These are phyloP conservation scores for Bipolaris oryzae DNA, from an alignment of 2,329 filamentous ascomycete species.

Conservation along the genomic window DNA sequence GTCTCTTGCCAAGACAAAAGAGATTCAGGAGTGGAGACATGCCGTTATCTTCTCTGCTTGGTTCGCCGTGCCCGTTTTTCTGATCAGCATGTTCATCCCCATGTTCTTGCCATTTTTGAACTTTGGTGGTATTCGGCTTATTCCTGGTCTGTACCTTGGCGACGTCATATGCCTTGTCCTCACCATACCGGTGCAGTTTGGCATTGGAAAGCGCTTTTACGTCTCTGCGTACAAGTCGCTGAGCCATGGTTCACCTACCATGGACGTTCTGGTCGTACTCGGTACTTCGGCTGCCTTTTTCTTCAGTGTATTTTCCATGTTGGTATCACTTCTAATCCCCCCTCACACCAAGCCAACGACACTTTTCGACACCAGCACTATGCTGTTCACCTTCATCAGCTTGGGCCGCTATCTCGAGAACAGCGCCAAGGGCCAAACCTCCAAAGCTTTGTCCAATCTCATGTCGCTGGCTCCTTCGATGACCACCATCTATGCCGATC, in stretches of 20 bases:
- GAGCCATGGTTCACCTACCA: conserved; percentile 88
- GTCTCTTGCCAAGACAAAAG: conserved; percentile 92
- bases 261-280: conserved; percentile 94
- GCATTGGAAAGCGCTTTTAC: conserved; percentile 94
- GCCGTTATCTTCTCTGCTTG: conserved; percentile 78
- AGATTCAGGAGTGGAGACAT: conserved; percentile 89
- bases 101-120: conserved; percentile 81
- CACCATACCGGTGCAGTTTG: conserved; percentile 94
- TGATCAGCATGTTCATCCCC: conserved; percentile 91
- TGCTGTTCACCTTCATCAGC: conserved; percentile 96
- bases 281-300: conserved; percentile 96
- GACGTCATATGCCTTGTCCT: conserved; percentile 83
- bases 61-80: conserved; percentile 88
- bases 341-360: conserved; percentile 83
- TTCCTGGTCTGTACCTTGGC: conserved; percentile 82
- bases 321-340: conserved; percentile 74
- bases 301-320: conserved; percentile 88
- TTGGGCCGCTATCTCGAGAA: conserved; percentile 93
- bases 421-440: conserved; percentile 92
- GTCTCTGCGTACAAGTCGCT: conserved; percentile 90
- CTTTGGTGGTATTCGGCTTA: conserved; percentile 71
- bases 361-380: conserved; percentile 96
- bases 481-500: conserved; percentile 94
- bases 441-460: conserved; percentile 85
- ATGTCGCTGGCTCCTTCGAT: conserved; percentile 97